Percentiles rank a stretch among this genome's conserved stretches.
Evolutionary conservation across 768 basidiomycete species (phyloP).

Genomic region (Hydnum rufescens): DNA sequence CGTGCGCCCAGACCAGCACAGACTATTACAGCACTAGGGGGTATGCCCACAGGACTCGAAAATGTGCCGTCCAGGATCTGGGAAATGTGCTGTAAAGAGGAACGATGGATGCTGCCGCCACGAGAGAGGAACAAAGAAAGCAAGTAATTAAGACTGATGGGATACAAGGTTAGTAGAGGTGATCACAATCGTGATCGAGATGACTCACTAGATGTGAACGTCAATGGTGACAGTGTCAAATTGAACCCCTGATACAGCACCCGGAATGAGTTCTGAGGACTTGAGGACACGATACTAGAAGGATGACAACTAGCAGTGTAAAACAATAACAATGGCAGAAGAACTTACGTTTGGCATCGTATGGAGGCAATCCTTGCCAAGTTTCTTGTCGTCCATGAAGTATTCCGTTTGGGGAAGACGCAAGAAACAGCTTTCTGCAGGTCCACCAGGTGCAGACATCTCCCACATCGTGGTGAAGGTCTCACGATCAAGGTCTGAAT

Average conservation of each 20-base stretch:
- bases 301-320: not conserved
- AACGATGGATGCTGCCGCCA: slow-evolving; percentile 45
- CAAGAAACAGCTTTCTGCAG: slow-evolving; percentile 41
- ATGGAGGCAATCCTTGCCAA: not conserved
- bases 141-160: slow-evolving; percentile 31
- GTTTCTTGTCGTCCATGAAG: slow-evolving; percentile 9
- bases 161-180: not conserved
- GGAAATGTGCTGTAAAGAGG: slow-evolving; percentile 42
- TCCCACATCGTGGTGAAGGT: slow-evolving; percentile 64
- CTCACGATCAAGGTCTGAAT: slow-evolving; percentile 41
- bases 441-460: slow-evolving; percentile 34
- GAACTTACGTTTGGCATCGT: slow-evolving; percentile 19
- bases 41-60: slow-evolving; percentile 10
- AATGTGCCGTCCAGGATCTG: slow-evolving; percentile 46
- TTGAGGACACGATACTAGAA: slow-evolving; percentile 5
- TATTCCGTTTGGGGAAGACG: slow-evolving; percentile 33
- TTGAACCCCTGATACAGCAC: slow-evolving; percentile 29
- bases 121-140: slow-evolving; percentile 32
- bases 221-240: slow-evolving; percentile 58
- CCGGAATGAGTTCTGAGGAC: slow-evolving; percentile 20
- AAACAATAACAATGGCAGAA: too few species aligned
- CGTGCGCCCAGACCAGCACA: slow-evolving; percentile 49
- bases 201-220: slow-evolving; percentile 27
- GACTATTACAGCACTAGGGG: slow-evolving; percentile 36
- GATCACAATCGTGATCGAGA: too few species aligned